These are phyloP conservation scores for Phytophthora gonapodyides DNA, from an alignment of 352 stramenopile genomes.

Conservation along the genomic window DNA sequence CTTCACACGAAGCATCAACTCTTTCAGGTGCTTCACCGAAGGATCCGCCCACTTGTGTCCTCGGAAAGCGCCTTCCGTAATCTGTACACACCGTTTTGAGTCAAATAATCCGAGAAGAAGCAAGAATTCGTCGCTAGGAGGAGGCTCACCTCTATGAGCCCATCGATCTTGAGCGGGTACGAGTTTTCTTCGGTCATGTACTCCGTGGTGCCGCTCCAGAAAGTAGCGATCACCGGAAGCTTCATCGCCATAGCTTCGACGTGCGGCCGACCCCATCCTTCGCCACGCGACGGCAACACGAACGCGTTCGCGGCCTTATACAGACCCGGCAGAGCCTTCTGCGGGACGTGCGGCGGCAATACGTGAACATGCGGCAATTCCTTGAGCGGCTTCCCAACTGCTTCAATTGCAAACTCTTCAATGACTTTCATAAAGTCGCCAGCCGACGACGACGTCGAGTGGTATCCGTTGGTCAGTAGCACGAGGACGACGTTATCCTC, in stretches of 20 bases:
- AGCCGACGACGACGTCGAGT: slow-evolving; percentile 52
- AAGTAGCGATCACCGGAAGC: slow-evolving; percentile 90
- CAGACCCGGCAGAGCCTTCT: slow-evolving; percentile 57
- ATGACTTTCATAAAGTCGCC: slow-evolving; percentile 61
- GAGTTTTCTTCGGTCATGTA: slow-evolving; percentile 90
- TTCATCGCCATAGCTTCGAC: slow-evolving; percentile 95
- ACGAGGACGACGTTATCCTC: slow-evolving; percentile 77
- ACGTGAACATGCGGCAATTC: slow-evolving; percentile 68
- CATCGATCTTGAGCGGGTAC: slow-evolving; percentile 80
- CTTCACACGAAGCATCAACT: slow-evolving; percentile 66
- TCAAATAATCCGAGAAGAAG: slow-evolving; percentile 1
- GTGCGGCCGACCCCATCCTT: slow-evolving; percentile 94
- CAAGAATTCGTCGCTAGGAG: not conserved
- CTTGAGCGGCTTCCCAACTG: slow-evolving; percentile 45
- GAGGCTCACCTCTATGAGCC: slow-evolving; percentile 66
- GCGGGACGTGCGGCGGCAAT: slow-evolving; percentile 62
- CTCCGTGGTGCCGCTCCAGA: slow-evolving; percentile 91
- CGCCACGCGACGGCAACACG: slow-evolving; percentile 91
- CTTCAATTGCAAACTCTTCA: slow-evolving; percentile 54
- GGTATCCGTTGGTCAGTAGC: slow-evolving; percentile 90
- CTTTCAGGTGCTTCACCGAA: slow-evolving; percentile 68
- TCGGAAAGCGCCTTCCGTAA: slow-evolving; percentile 76
- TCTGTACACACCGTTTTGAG: slow-evolving; percentile 40
- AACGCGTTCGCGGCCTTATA: slow-evolving; percentile 86
- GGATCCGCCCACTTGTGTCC: slow-evolving; percentile 89